phyloP scores from a whole-genome alignment of 2,329 filamentous ascomycete genomes.

The Gyromitra esculenta region DNA sequence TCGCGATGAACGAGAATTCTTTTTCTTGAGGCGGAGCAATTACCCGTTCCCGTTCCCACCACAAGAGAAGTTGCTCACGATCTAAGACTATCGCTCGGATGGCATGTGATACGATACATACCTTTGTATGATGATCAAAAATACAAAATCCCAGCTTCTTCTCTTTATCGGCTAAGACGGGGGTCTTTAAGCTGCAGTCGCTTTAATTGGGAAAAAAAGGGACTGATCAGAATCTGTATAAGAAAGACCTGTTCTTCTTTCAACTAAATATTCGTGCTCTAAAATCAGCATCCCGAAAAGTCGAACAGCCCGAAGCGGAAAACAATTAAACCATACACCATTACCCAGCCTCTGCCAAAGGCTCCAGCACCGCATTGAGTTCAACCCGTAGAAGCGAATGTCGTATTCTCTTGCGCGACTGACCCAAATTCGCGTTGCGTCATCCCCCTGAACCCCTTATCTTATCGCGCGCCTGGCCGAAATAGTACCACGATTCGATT shows the following conservation, averaged over 20 bases:
- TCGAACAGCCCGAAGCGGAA: too few relatives aligned
- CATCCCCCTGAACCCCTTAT: conserved; percentile 25
- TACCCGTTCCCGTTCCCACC: neutral
- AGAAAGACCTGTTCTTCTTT: too few relatives aligned
- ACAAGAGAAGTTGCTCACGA: neutral
- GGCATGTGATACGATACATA: neutral
- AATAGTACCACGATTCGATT: neutral
- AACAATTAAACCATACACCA: neutral
- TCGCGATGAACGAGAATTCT: neutral
- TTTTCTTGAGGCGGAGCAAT: neutral
- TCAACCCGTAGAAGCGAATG: neutral
- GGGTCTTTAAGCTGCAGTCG: too few relatives aligned
- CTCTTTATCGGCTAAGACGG: too few relatives aligned
- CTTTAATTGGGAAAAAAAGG: too few relatives aligned
- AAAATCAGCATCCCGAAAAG: too few relatives aligned
- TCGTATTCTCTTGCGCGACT: conserved; percentile 9
- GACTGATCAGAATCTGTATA: too few relatives aligned
- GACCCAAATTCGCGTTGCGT: neutral
- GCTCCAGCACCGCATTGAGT: neutral
- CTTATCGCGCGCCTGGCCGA: conserved; percentile 33
- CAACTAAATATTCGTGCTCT: too few relatives aligned
- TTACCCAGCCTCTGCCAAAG: too few relatives aligned
- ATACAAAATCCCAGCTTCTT: neutral
- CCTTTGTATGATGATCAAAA: neutral
- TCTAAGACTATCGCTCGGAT: neutral